phyloP scores from a whole-genome alignment of 345 rosid species.

The Eucalyptus dawsonii region DNA sequence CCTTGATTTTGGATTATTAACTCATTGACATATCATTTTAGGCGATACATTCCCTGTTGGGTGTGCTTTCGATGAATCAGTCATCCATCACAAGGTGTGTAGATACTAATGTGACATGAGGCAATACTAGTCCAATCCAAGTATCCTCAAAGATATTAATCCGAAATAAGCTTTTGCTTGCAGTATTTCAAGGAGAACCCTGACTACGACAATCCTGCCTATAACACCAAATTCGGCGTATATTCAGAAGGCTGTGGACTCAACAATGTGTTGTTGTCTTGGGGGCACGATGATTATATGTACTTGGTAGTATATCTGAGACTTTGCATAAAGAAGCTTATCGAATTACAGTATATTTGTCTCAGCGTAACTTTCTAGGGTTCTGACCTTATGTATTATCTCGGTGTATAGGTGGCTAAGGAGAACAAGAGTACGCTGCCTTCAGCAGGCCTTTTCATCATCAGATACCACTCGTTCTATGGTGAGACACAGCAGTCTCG shows the following conservation, averaged over 20 bases:
- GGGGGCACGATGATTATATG: conserved; percentile 75
- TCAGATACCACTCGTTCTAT: conserved; percentile 60
- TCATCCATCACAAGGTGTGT: conserved; percentile 38
- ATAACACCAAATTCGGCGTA: conserved; percentile 38
- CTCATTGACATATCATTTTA: conserved; percentile 9
- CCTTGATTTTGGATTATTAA: not conserved
- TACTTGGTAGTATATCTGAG: conserved; percentile 25
- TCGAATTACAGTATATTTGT: not conserved
- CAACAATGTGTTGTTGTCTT: conserved; percentile 48
- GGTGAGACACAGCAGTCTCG: conserved; percentile 1
- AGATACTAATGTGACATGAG: not conserved
- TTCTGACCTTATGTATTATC: not conserved
- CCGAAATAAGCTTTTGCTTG: not conserved
- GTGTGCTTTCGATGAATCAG: conserved; percentile 65
- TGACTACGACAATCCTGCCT: conserved; percentile 29
- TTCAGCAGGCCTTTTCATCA: conserved; percentile 52
- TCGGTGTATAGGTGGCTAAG: conserved; percentile 31
- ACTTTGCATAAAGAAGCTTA: not conserved
- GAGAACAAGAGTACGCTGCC: conserved; percentile 50
- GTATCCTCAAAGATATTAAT: not conserved
- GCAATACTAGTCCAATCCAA: too few species aligned
- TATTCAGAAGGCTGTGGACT: conserved; percentile 49
- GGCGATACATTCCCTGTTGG: conserved; percentile 79
- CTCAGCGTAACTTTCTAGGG: not conserved
- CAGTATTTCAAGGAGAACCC: conserved; percentile 55